phyloP scores from a whole-genome alignment of 2,329 filamentous ascomycete genomes.

The Fusarium equiseti region DNA sequence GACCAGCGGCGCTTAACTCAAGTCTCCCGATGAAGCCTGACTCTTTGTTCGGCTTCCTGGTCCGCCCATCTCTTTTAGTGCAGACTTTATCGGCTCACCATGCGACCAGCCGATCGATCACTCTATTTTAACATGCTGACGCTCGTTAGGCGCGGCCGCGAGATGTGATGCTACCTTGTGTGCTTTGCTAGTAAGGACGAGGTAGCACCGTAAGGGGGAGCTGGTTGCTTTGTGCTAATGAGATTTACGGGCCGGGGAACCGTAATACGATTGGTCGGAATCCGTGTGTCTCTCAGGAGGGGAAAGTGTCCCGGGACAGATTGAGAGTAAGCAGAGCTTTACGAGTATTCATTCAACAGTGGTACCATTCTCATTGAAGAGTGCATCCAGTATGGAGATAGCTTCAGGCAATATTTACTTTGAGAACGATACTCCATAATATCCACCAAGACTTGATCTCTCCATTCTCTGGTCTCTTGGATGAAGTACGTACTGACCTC shows the following conservation, averaged over 20 bases:
- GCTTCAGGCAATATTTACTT: not conserved
- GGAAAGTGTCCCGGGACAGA: conserved; percentile 2
- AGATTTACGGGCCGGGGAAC: conserved; percentile 31
- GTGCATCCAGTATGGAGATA: not conserved
- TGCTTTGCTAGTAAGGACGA: conserved; percentile 1
- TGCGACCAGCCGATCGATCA: conserved; percentile 21
- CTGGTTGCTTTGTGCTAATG: not conserved
- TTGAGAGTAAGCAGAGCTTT: not conserved
- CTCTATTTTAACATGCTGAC: not conserved
- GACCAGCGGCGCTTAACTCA: conserved; percentile 15
- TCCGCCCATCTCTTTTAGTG: conserved; percentile 10
- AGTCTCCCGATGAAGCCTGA: not conserved
- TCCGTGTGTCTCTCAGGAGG: conserved; percentile 7
- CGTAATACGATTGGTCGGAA: conserved; percentile 24
- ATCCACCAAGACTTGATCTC: no score
- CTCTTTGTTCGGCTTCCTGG: conserved; percentile 28
- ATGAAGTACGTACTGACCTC: not conserved
- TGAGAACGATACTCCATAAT: not conserved
- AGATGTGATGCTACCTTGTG: conserved; percentile 6
- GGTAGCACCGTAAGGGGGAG: conserved; percentile 3
- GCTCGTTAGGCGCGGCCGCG: conserved; percentile 13
- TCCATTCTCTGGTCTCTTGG: not conserved
- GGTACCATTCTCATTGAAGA: not conserved
- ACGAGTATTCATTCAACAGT: not conserved
- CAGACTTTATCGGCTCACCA: conserved; percentile 7